phyloP scores from a whole-genome alignment of 2,329 filamentous ascomycete species.

The Alternaria rosae region DNA sequence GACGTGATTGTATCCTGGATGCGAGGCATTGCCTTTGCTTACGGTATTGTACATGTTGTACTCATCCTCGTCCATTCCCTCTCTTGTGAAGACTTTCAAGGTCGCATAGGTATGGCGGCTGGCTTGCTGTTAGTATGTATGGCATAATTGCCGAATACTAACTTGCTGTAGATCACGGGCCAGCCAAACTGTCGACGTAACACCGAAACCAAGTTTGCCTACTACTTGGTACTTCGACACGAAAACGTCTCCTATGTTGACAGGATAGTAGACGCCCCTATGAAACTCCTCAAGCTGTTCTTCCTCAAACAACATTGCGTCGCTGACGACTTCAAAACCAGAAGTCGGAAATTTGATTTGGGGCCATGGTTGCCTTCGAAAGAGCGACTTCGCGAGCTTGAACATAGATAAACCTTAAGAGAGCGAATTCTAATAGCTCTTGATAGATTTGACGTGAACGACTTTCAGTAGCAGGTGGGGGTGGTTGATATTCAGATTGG shows the following conservation, averaged over 20 bases:
- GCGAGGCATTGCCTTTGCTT: constrained; percentile 17
- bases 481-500: constrained; percentile 14
- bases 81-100: constrained; percentile 17
- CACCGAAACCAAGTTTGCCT: constrained; percentile 23
- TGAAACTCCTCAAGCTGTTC: constrained; percentile 17
- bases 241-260: constrained; percentile 22
- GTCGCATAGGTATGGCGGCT: constrained; percentile 15
- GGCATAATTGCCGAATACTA: neutral
- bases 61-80: constrained; percentile 9
- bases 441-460: constrained; percentile 11
- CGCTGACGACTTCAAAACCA: constrained; percentile 19
- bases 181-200: constrained; percentile 22
- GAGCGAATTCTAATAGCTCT: constrained; percentile 9
- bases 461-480: constrained; percentile 15
- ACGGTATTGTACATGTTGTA: constrained; percentile 14
- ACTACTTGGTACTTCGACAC: constrained; percentile 22
- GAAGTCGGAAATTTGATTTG: constrained; percentile 18
- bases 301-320: constrained; percentile 12
- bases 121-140: neutral
- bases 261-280: constrained; percentile 12
- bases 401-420: constrained; percentile 14
- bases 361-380: constrained; percentile 20
- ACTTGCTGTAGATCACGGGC: constrained; percentile 20
- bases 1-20: constrained; percentile 42
- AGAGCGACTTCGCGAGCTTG: constrained; percentile 15